Evolutionary conservation across 2,329 filamentous ascomycete species (phyloP).

Genomic region (Podosphaera aphanis): DNA sequence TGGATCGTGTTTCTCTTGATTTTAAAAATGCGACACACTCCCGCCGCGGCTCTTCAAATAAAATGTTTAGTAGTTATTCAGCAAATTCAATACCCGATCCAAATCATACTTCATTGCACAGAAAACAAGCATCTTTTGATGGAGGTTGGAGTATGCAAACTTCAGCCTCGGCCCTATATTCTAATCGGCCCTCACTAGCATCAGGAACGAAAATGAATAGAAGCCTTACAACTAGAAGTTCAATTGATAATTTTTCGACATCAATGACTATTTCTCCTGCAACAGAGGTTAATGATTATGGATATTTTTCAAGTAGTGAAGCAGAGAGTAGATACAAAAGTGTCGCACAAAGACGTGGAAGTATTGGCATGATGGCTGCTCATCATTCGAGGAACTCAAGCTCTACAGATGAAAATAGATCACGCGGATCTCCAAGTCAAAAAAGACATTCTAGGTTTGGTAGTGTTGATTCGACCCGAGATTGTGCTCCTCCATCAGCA

Average conservation of each 20-base stretch:
- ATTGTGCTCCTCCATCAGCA: slow-evolving; percentile 35
- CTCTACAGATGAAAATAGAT: slow-evolving; percentile 49
- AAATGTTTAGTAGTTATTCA: slow-evolving; percentile 20
- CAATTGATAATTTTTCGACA: slow-evolving; percentile 14
- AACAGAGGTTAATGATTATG: slow-evolving; percentile 41
- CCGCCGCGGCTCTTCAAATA: slow-evolving; percentile 45
- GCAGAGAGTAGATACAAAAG: slow-evolving; percentile 54
- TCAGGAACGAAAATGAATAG: slow-evolving; percentile 5
- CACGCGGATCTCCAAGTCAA: slow-evolving; percentile 39
- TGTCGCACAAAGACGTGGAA: slow-evolving; percentile 57
- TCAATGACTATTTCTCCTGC: slow-evolving; percentile 7
- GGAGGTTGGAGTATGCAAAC: slow-evolving; percentile 43
- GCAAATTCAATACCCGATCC: slow-evolving; percentile 20
- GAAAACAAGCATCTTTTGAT: slow-evolving; percentile 47
- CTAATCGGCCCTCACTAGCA: slow-evolving; percentile 12
- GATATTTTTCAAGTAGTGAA: slow-evolving; percentile 84
- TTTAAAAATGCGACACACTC: slow-evolving; percentile 67
- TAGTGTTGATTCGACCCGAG: slow-evolving; percentile 52
- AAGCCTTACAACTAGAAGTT: slow-evolving; percentile 10
- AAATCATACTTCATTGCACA: slow-evolving; percentile 21
- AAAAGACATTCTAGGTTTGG: slow-evolving; percentile 57
- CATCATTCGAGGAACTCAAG: slow-evolving; percentile 49
- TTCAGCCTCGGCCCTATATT: slow-evolving; percentile 11
- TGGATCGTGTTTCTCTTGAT: slow-evolving; percentile 50
- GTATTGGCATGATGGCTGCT: slow-evolving; percentile 25